Base-by-base conservation (phyloP, 768 basidiomycete genomes). In the Pleurotus platypus region DNA sequence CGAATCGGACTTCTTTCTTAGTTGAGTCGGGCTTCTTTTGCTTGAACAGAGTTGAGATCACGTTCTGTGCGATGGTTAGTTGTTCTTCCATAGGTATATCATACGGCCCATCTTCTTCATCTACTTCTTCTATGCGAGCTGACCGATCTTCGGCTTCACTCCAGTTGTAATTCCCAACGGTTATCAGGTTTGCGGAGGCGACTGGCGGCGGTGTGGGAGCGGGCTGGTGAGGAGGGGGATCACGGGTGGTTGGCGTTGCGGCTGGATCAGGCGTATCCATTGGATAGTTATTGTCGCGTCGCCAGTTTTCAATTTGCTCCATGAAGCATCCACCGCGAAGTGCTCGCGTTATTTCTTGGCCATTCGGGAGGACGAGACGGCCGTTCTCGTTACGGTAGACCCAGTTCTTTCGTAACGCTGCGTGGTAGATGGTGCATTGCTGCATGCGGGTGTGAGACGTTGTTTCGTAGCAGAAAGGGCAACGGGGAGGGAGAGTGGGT, bases 281-380 rank as follows among this genome's bases (percentile, higher is more conserved):
- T n/a, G 50, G 50, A 11, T 39, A 38, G n/a, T 40, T 15, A 18
- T 53, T 53, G 38, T 40, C 49, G 49, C 6, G 26, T 11, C 27
- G 49, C 49, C 49, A 50, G 20, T 35, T 50, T 30, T 50, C 49
- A 27, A 50, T 50, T 50, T 50, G 49, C 13, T 50, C 49, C 49
- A 30, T 27, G 49, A 50, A 50, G 20, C 13, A 50, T 50, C 49
- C 49, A 13, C 49, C 49, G 12, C 49, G 49, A 26, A 50, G 27
- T 6, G 27, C 49, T 11, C 49, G 27, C 9, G 49, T 50, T 11
- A 50, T 50, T 38, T 26, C 20, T 30, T n/a, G 49, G 6, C 49
- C 49, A 20, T 50, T 50, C 27, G 49, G 49, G 5, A 50, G 49
- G 22, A 37, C 27, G 5, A 50, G 49, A 30, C 49, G 20, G 15